Evolutionary conservation across 306 rosid species (phyloP).

Genomic region (Casuarina equisetifolia): DNA sequence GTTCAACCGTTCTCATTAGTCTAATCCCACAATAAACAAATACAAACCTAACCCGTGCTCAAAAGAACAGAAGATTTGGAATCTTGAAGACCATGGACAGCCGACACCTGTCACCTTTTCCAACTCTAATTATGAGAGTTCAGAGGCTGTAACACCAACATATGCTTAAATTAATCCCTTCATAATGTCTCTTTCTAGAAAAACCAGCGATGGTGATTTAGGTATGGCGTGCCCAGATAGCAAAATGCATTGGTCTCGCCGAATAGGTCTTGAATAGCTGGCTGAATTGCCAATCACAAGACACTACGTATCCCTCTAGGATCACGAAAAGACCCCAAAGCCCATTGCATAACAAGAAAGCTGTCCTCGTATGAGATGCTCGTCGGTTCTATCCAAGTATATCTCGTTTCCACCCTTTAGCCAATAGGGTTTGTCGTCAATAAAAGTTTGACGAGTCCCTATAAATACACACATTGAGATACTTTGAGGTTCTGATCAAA

Average conservation of each 20-base stretch:
- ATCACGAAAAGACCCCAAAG: too few relatives aligned
- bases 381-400: too few relatives aligned
- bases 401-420: too few relatives aligned
- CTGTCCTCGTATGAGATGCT: too few relatives aligned
- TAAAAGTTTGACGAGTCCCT: too few relatives aligned
- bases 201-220: conserved; percentile 28
- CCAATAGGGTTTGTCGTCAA: too few relatives aligned
- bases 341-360: not conserved
- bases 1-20: too few relatives aligned
- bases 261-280: not conserved
- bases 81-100: not conserved
- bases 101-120: conserved; percentile 35
- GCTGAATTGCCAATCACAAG: not conserved
- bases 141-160: not conserved
- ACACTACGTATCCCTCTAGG: not conserved
- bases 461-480: too few relatives aligned
- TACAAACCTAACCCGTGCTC: conserved; percentile 14
- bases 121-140: conserved; percentile 16
- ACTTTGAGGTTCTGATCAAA: too few relatives aligned
- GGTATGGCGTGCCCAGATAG: conserved; percentile 2
- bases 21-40: conserved; percentile 7
- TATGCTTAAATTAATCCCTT: not conserved
- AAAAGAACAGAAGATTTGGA: conserved; percentile 24
- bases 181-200: conserved; percentile 24
- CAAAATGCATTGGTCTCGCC: not conserved